These are phyloP conservation scores for Populus simonii DNA, from an alignment of 345 rosid genomes.

Conservation along the genomic window DNA sequence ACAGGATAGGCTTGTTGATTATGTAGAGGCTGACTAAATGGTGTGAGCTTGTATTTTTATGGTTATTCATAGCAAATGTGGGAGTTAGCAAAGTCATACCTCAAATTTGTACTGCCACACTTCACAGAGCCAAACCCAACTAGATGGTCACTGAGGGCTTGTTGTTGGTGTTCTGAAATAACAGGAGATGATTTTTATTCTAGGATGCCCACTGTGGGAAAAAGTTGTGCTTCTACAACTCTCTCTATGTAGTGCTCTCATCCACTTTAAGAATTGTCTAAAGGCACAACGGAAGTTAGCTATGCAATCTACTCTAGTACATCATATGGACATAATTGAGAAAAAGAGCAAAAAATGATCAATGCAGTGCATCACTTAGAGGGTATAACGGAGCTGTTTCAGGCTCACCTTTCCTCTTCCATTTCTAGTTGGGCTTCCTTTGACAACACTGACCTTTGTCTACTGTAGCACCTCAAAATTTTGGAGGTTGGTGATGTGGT, in stretches of 20 bases:
- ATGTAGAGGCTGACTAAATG: background rate
- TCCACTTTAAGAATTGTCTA: background rate
- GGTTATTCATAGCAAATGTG: background rate
- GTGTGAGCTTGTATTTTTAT: background rate
- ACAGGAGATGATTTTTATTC: background rate
- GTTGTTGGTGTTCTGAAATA: background rate
- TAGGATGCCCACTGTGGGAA: background rate
- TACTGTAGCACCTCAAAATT: no score
- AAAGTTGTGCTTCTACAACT: background rate
- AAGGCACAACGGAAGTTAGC: background rate
- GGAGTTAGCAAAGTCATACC: background rate
- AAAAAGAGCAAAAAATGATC: no score
- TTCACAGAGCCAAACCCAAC: background rate
- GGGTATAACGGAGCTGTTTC: background rate
- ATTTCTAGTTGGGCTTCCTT: no score
- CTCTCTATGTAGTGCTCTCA: background rate
- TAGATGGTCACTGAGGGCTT: background rate
- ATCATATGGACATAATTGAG: no score
- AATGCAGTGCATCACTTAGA: no score
- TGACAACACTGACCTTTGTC: background rate
- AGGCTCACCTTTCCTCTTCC: background rate
- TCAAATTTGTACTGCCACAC: background rate
- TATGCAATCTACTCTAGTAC: background rate
- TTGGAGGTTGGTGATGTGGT: no score
- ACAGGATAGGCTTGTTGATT: background rate